Percentiles rank a stretch among this genome's conserved stretches.
Evolutionary conservation across 371 early-diverging fungal species (phyloP).

Genomic region (Lichtheimia ornata): DNA sequence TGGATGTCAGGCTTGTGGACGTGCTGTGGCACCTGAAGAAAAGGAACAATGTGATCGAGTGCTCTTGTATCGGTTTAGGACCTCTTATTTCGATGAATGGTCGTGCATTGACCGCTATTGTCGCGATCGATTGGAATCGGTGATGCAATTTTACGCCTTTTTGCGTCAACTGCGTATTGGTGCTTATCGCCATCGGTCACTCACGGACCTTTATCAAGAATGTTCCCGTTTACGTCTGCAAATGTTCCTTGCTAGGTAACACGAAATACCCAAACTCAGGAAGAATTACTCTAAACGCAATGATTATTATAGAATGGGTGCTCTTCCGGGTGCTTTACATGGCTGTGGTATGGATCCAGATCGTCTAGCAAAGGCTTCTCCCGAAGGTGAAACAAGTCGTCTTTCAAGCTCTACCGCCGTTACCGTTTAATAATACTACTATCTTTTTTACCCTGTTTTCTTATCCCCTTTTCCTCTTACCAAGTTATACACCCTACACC

Average conservation of each 20-base stretch:
- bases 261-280: background rate
- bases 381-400: constrained; percentile 2
- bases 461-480: background rate
- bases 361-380: constrained; percentile 16
- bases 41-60: constrained; percentile 25
- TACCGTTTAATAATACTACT: constrained; percentile 4
- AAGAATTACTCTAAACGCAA: background rate
- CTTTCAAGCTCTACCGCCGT: constrained; percentile 12
- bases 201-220: constrained; percentile 69
- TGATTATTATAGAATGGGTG: constrained; percentile 33
- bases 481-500: too few species aligned
- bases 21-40: constrained; percentile 18
- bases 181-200: constrained; percentile 63
- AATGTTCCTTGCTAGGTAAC: constrained; percentile 57
- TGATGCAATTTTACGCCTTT: constrained; percentile 79
- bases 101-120: constrained; percentile 75
- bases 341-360: constrained; percentile 25
- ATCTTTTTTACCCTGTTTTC: constrained; percentile 4
- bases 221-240: constrained; percentile 63
- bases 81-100: constrained; percentile 75
- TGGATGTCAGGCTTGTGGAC: constrained; percentile 47
- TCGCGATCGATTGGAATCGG: constrained; percentile 75
- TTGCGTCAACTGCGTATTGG: constrained; percentile 74
- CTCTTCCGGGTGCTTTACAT: constrained; percentile 26
- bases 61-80: constrained; percentile 74